A percentile compares a stretch with the other conserved stretches of the same genome.
Evolutionary conservation across 495 filamentous ascomycete genomes (phyloP).

Genomic region (Penicillium samsonianum): DNA sequence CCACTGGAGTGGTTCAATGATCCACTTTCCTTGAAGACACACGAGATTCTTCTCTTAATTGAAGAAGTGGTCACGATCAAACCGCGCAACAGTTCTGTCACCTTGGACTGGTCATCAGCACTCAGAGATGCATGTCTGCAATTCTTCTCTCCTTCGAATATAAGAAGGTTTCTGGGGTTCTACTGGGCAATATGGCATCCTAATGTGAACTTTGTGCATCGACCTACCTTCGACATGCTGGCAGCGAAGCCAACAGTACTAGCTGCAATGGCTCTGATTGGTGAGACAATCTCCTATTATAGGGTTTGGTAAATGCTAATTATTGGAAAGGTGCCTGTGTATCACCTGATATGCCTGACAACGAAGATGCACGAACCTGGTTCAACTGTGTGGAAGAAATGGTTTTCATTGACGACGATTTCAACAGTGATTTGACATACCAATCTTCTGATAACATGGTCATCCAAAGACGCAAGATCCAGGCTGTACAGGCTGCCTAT

Average conservation of each 20-base stretch:
- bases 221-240: constrained; percentile 22
- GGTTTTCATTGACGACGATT: constrained; percentile 28
- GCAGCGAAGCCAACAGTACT: constrained; percentile 21
- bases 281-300: background rate
- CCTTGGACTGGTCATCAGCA: constrained; percentile 22
- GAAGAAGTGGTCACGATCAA: constrained; percentile 30
- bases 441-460: constrained; percentile 1
- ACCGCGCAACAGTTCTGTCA: constrained; percentile 29
- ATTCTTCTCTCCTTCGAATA: constrained; percentile 27
- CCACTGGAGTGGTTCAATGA: constrained; percentile 20
- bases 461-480: constrained; percentile 18
- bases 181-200: constrained; percentile 33
- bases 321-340: constrained; percentile 19
- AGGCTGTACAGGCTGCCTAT: constrained; percentile 29
- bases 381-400: constrained; percentile 30
- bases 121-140: constrained; percentile 20
- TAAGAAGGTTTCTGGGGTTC: constrained; percentile 18
- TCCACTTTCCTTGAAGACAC: constrained; percentile 25
- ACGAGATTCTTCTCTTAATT: constrained; percentile 26
- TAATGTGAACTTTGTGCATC: constrained; percentile 27
- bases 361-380: constrained; percentile 25
- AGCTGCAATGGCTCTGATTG: constrained; percentile 25
- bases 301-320: background rate
- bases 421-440: constrained; percentile 24
- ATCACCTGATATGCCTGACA: constrained; percentile 24